Base-by-base conservation (phyloP, 2,329 filamentous ascomycete species). In the Rutstroemia sp. region DNA sequence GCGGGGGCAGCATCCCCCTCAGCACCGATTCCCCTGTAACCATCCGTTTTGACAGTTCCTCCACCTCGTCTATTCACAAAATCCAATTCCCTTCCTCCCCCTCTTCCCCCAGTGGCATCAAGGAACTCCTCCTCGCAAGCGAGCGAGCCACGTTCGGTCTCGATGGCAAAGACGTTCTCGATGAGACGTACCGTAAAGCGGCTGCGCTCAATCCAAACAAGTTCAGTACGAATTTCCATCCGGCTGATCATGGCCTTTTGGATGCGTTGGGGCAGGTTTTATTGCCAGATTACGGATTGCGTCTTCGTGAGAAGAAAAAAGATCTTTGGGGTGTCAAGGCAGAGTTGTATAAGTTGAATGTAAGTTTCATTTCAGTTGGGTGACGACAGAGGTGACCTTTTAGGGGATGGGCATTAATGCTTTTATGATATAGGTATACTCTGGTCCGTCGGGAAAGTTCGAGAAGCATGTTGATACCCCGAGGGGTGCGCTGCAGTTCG, bases 341-440 rank as follows among this genome's bases (percentile, higher is more conserved):
- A 0, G 78, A 83, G 66, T 67, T 84, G 2, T 82, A 81, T 64
- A 82, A 82, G 58, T 66, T 83, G 17, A 83, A 83, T 61, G 75
- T 79, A 52, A 40, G 30, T 47, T 27, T 17, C 3, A 30, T 30
- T 7, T n/a, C n/a, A n/a, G n/a, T n/a, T n/a, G n/a, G n/a, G n/a
- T n/a, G n/a, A n/a, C n/a, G n/a, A n/a, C n/a, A n/a, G n/a, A n/a
- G n/a, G n/a, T n/a, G n/a, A n/a, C n/a, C n/a, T n/a, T n/a, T n/a
- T n/a, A n/a, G n/a, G n/a, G n/a, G n/a, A n/a, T n/a, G n/a, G n/a
- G n/a, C n/a, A n/a, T n/a, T n/a, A n/a, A n/a, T n/a, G n/a, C n/a
- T n/a, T n/a, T n/a, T n/a, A 14, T n/a, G 5, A n/a, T 27, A 23
- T 45, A 81, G 76, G 64, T 80, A 2, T 82, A 82, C 59, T 75